Base-by-base conservation (phyloP, 1,284 basidiomycete genomes). In the Pholiota adiposa region DNA sequence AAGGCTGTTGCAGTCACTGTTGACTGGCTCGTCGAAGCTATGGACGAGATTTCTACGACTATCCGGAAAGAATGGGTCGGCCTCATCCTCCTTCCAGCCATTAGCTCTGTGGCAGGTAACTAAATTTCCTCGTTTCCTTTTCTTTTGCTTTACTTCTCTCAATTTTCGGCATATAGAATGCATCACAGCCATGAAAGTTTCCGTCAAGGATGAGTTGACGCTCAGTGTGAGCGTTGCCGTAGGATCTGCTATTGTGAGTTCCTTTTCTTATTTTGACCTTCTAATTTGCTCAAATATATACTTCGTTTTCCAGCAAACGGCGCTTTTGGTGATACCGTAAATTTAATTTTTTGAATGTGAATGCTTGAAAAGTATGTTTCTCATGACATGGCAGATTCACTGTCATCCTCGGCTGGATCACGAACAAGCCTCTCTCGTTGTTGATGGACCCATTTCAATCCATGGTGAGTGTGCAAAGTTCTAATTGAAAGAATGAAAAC, bases 361-460 rank as follows among this genome's bases (percentile, higher is more conserved):
- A 21, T n/a, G 4, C 27, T 31, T 31, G 14, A 16, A 31, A 29
- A 16, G 9, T 46, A 33, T 19, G 31, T 43, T 14, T 7, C 29
- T 60, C 31, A 48, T 51, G 7, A 44, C 54, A 43, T 36, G 48
- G 34, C 2, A 86, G 83, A 19, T 81, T 84, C 58, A 86, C 86
- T 70, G 79, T 88, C 38, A 76, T 81, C 5, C 73, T 88, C 12
- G 90, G 80, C 6, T 93, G 91, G 91, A 79, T 83, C 19, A 74
- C 88, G 40, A 79, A 81, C 44, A 91, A 89, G 66, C 91, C 92
- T 0, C 70, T 93, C 53, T 84, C 86, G 1, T 74, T 93, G 4
- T 76, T 93, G 27, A 93, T 94, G 69, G 92, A 94, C 69, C 89
- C 91, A 0, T 92, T 92, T 67, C 88, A 94, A 73, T 90, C 89